Evolutionary conservation across 169 alveolate species (phyloP).

Genomic region (Cryptosporidium xiaoi): DNA sequence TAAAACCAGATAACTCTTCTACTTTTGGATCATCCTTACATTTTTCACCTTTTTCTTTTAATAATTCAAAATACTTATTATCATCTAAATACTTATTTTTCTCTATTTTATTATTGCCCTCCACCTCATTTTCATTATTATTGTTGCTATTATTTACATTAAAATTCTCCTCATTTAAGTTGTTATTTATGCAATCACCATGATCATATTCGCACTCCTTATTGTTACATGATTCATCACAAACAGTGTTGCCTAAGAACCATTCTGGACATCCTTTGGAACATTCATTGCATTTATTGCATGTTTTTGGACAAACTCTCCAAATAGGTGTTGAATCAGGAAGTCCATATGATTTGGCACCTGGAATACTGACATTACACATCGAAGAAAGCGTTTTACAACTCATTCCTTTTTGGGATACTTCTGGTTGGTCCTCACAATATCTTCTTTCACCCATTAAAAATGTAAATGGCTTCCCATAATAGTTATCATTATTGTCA

Average conservation of each 20-base stretch:
- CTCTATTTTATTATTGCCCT: background rate
- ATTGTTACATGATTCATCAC: conserved; percentile 56
- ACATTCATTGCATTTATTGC: conserved; percentile 76
- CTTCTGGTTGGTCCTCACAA: conserved; percentile 66
- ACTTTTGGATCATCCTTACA: conserved; percentile 57
- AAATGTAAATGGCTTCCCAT: conserved; percentile 18
- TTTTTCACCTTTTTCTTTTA: conserved; percentile 9
- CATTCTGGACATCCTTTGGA: conserved; percentile 43
- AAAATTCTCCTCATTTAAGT: background rate
- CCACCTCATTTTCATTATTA: background rate
- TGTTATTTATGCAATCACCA: conserved; percentile 19
- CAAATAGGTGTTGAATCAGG: conserved; percentile 50
- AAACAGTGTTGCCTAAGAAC: conserved; percentile 53
- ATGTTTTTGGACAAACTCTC: conserved; percentile 78
- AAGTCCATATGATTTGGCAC: conserved; percentile 49
- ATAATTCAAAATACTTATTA: conserved; percentile 2
- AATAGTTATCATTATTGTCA: background rate
- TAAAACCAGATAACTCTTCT: conserved; percentile 47
- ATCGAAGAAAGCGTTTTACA: conserved; percentile 67
- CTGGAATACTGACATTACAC: conserved; percentile 39
- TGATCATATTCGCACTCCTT: conserved; percentile 21
- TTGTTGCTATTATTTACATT: background rate
- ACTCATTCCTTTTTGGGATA: conserved; percentile 40
- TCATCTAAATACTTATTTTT: conserved; percentile 6
- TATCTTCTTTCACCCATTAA: conserved; percentile 37